Evolutionary conservation across 78 protist genomes (phyloP).

Genomic region (Dictyostelium capitatum): DNA sequence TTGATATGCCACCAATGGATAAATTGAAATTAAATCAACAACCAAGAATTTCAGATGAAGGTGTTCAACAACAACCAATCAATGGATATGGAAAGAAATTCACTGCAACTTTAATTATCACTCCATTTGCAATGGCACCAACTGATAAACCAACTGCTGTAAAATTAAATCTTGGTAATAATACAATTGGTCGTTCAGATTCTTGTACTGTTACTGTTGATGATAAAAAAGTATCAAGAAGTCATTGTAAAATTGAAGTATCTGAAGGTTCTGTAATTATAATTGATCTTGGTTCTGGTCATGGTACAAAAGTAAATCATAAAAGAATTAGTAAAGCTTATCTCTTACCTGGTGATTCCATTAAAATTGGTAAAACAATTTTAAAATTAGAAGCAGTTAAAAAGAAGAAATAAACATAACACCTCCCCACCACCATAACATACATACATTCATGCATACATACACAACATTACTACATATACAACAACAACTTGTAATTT

Average conservation of each 20-base stretch:
- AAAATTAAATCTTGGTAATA: slow-evolving; percentile 31
- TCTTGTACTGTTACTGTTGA: slow-evolving; percentile 41
- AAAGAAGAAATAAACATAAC: slow-evolving; percentile 20
- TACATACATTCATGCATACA: no score
- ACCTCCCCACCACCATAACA: no score
- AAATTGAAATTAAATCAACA: not conserved
- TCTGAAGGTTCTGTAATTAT: slow-evolving; percentile 15
- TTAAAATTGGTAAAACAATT: slow-evolving; percentile 67
- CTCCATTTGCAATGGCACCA: slow-evolving; percentile 11
- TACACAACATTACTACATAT: no score
- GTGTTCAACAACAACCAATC: not conserved
- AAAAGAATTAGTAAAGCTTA: slow-evolving; percentile 9
- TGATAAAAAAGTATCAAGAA: slow-evolving; percentile 53
- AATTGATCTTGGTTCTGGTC: slow-evolving; percentile 74
- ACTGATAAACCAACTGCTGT: slow-evolving; percentile 17
- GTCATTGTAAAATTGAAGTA: slow-evolving; percentile 72
- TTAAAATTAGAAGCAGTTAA: slow-evolving; percentile 43
- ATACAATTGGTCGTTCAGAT: slow-evolving; percentile 69
- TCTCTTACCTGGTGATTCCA: slow-evolving; percentile 23
- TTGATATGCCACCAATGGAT: slow-evolving; percentile 11
- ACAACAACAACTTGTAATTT: no score
- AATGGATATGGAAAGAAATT: slow-evolving; percentile 54
- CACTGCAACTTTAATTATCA: slow-evolving; percentile 10
- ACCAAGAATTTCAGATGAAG: not conserved
- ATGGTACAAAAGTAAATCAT: slow-evolving; percentile 66